Conservation (phyloP, 2,329 filamentous ascomycete species). For the Ceratocystis variospora region DNA sequence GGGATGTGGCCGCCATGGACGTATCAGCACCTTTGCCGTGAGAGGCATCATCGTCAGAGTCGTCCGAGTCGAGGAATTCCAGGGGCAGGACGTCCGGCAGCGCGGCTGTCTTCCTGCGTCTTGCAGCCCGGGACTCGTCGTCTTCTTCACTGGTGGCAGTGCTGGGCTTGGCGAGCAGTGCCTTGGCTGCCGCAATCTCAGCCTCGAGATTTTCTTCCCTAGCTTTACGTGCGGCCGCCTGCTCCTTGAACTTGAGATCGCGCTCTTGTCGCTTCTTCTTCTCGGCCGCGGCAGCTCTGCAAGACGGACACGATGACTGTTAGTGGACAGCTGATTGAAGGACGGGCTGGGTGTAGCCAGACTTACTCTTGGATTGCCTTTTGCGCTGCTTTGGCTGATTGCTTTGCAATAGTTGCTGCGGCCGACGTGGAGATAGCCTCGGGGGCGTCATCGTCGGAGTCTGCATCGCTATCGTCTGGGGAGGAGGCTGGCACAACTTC, state of each 20-base stretch:
- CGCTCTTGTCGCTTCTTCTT: conserved; percentile 44
- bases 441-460: conserved; percentile 42
- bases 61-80: conserved; percentile 42
- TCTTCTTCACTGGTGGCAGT: conserved; percentile 1
- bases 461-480: conserved; percentile 21
- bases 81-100: conserved; percentile 37
- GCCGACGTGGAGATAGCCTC: conserved; percentile 43
- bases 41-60: conserved; percentile 20
- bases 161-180: conserved; percentile 19
- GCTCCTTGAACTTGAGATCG: conserved; percentile 40
- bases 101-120: conserved; percentile 11
- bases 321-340: conserved; percentile 13
- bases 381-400: conserved; percentile 34
- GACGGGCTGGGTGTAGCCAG: neutral
- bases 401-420: conserved; percentile 34
- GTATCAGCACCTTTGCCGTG: conserved; percentile 19
- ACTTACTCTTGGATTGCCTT: conserved; percentile 40
- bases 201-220: conserved; percentile 22
- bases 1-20: conserved; percentile 26
- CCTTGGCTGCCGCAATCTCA: conserved; percentile 18
- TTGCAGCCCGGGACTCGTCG: neutral
- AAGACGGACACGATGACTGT: neutral
- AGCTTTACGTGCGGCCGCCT: conserved; percentile 37
- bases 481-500: neutral
- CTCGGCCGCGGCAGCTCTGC: conserved; percentile 36